Evolutionary conservation across 1,284 basidiomycete species (phyloP), one percentile per base, ranked within the genome.

Genomic region (Schizophyllum commune): DNA sequence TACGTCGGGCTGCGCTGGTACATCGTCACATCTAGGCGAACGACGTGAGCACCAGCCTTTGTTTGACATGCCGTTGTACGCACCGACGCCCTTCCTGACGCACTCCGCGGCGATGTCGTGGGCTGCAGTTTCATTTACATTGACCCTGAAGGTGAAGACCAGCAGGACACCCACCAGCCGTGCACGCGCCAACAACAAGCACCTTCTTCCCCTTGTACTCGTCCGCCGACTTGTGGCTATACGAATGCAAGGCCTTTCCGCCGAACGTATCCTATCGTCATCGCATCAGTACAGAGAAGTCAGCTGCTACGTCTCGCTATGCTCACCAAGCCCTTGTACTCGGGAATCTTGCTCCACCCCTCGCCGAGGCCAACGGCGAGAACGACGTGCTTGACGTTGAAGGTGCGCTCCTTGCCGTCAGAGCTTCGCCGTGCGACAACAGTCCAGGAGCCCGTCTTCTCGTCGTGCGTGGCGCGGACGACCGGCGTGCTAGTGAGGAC

Each of bases 1-100:
- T 84, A 87, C 8, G 84, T 88, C 3, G 82, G 78, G 33, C 77
- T 77, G 27, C 87, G 77, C 70, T 89, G 88, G 62, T 81, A 80
- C 74, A 88, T 82, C 2, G 84, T 86, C 4, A 84, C 78, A 56
- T 82, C 81, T 82, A 51, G 19, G 17, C 55, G 33, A 57, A 55
- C 4, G 6, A 20, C 15, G 9, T 32, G 17, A 47, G 47, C 52
- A 21, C 13, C 22, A 17, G 9, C 39, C 2, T 3, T 47, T 11
- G 33, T 13, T 32, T 19, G 52, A 33, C 11, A 13, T 27, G 20
- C 22, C 6, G 15, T 34, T 8, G 47, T 19, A 55, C 62, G 61
- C 58, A 62, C 66, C 68, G 20, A 71, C 60, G 15, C 68, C 71
- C 54, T 68, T 58, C 15, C 70, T 60, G 19, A 65, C 58, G 57